These are phyloP conservation scores for Meyerozyma guilliermondii DNA, from an alignment of 1,139 yeast species.

Conservation along the genomic window DNA sequence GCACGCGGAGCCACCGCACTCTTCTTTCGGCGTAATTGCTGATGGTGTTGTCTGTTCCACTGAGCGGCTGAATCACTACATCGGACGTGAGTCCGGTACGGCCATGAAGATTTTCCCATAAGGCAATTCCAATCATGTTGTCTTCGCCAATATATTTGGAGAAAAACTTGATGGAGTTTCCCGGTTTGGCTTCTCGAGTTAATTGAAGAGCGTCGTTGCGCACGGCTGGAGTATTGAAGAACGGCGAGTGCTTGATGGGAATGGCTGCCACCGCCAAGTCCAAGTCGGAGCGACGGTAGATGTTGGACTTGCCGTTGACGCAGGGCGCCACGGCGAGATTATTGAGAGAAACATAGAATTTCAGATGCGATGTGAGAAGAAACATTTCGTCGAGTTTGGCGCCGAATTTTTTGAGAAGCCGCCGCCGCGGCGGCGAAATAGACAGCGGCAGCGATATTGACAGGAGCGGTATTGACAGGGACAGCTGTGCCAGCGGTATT, in stretches of 20 bases:
- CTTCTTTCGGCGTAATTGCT: conserved; percentile 62
- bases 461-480: not conserved
- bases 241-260: conserved; percentile 19
- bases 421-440: conserved; percentile 2
- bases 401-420: conserved; percentile 40
- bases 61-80: conserved; percentile 73
- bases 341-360: conserved; percentile 77
- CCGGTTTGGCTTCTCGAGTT: conserved; percentile 25
- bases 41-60: conserved; percentile 40
- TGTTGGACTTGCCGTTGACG: conserved; percentile 87
- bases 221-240: conserved; percentile 24
- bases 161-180: conserved; percentile 59
- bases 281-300: conserved; percentile 66
- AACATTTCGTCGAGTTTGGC: conserved; percentile 85
- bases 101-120: conserved; percentile 68
- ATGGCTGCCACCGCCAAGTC: conserved; percentile 55
- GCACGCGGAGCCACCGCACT: conserved; percentile 82
- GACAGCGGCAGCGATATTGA: conserved; percentile 1
- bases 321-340: conserved; percentile 80
- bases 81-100: conserved; percentile 79
- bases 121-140: conserved; percentile 83
- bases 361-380: conserved; percentile 75
- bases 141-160: conserved; percentile 88
- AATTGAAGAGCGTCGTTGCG: not conserved
- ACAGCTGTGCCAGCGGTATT: not conserved